phyloP scores from a whole-genome alignment of 139 green algal species.

The Coelastrella sp. region DNA sequence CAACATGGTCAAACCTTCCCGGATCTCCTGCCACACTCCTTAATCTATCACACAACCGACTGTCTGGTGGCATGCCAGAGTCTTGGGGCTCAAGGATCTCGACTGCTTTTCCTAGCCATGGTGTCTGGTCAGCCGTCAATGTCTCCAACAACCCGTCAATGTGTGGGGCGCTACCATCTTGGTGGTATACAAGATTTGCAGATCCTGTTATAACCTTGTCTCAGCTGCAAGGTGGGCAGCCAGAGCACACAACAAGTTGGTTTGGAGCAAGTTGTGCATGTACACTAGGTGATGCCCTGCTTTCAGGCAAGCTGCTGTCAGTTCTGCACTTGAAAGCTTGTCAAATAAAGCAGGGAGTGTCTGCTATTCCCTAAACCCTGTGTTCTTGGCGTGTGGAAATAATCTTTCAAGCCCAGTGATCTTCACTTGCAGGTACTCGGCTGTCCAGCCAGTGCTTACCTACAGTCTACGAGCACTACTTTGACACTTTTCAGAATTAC shows the following conservation, averaged over 20 bases:
- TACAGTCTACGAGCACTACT: background rate
- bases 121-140: background rate
- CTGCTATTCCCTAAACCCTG: too few relatives aligned
- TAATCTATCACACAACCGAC: conserved; percentile 14
- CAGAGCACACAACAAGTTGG: background rate
- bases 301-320: too few relatives aligned
- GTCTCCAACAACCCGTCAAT: conserved; percentile 29
- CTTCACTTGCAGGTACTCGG: background rate
- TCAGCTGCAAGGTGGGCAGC: background rate
- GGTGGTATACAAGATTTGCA: conserved; percentile 12
- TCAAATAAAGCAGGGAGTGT: too few relatives aligned
- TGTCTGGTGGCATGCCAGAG: conserved; percentile 1
- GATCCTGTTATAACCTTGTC: background rate
- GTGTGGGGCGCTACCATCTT: conserved; percentile 34
- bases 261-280: background rate
- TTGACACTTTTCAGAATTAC: background rate
- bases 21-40: background rate
- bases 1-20: background rate
- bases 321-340: too few relatives aligned
- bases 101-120: background rate
- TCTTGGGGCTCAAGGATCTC: background rate
- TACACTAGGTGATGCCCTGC: too few relatives aligned
- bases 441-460: background rate
- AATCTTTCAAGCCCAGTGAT: background rate
- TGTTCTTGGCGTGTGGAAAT: background rate